These are phyloP conservation scores for Akanthomyces uredinophilus DNA, from an alignment of 2,329 filamentous ascomycete genomes.

Conservation along the genomic window DNA sequence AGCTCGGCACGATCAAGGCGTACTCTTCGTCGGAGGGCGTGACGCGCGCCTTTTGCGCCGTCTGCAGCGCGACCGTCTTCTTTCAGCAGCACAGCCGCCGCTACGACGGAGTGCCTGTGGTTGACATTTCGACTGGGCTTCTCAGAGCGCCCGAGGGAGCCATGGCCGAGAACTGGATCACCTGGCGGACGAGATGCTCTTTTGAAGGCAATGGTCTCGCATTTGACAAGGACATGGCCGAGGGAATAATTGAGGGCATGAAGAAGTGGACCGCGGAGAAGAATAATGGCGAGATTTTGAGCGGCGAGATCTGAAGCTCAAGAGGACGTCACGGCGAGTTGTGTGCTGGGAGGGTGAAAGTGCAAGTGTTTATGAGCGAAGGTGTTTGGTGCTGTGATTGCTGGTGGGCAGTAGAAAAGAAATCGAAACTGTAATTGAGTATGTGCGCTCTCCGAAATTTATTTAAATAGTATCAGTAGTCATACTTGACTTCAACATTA, in stretches of 20 bases:
- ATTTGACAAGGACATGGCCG: slow-evolving; percentile 33
- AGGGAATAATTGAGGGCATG: slow-evolving; percentile 33
- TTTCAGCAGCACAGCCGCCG: slow-evolving; percentile 25
- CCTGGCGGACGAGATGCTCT: slow-evolving; percentile 37
- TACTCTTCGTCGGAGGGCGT: slow-evolving; percentile 36
- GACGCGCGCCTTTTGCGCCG: slow-evolving; percentile 40
- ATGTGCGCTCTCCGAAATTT: too few species aligned
- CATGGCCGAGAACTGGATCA: slow-evolving; percentile 41
- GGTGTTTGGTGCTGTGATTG: background rate
- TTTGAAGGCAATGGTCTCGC: slow-evolving; percentile 30
- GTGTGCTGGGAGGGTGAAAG: background rate
- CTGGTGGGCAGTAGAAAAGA: background rate
- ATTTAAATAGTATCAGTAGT: too few species aligned
- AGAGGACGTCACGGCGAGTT: background rate
- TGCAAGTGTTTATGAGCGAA: background rate
- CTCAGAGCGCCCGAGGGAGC: slow-evolving; percentile 40
- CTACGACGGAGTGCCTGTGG: slow-evolving; percentile 28
- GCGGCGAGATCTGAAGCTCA: slow-evolving; percentile 3
- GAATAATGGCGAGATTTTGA: slow-evolving; percentile 27
- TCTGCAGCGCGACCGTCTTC: slow-evolving; percentile 42
- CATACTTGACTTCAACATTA: too few species aligned
- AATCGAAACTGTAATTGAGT: too few species aligned
- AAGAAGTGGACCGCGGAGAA: slow-evolving; percentile 32
- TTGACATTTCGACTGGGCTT: slow-evolving; percentile 40
- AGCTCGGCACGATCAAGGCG: slow-evolving; percentile 39